Conservation (phyloP, 257 asterid genomes). For the Jaltomata sinuosa region DNA sequence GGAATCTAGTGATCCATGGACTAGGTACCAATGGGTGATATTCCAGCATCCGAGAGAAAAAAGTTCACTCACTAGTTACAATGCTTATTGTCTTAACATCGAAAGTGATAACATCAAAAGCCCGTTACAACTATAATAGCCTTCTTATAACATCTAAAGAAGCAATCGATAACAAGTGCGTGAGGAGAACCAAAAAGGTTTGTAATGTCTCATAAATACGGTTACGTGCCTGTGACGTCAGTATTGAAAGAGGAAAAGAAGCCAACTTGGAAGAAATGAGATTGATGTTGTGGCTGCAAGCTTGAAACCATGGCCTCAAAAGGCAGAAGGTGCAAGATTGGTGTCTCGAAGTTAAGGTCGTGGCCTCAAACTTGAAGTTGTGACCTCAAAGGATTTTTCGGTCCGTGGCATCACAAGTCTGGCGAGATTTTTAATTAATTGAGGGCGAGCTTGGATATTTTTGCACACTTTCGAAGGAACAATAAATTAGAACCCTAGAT, state of each 20-base stretch:
- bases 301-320: not conserved
- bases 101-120: not conserved
- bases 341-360: not conserved
- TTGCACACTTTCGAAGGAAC: not conserved
- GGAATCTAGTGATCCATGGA: not conserved
- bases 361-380: not conserved
- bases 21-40: not conserved
- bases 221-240: not conserved
- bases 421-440: not conserved
- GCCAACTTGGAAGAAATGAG: not conserved
- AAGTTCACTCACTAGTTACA: not conserved
- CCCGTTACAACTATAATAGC: not conserved
- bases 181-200: not conserved
- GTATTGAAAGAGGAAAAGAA: not conserved
- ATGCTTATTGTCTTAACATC: not conserved
- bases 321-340: not conserved
- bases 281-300: not conserved
- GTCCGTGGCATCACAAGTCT: not conserved
- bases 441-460: not conserved
- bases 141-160: not conserved
- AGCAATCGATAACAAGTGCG: not conserved
- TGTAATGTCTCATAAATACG: not conserved
- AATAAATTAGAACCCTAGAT: not conserved
- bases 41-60: not conserved
- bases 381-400: not conserved